Evolutionary conservation across 2,329 filamentous ascomycete genomes (phyloP), one percentile per base, ranked within the genome.

Genomic region (Daldinia eschscholtzii): DNA sequence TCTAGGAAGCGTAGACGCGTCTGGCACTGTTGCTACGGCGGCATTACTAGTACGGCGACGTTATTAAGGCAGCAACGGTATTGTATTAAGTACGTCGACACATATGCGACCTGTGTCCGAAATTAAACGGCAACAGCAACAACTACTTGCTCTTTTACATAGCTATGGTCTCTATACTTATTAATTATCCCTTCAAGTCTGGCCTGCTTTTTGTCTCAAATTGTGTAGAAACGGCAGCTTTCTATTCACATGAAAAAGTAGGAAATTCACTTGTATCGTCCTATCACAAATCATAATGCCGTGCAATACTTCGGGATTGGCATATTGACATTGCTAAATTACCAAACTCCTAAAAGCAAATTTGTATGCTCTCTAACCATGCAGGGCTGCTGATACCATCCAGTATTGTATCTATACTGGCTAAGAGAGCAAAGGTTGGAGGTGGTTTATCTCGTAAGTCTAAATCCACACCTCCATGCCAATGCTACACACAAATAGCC

Each of bases 381-480:
- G 20, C 28, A 12, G 15, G 18, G 9, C 37, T 35, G 50, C 30
- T 18, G 63, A 50, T 64, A 55, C 48, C 53, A 56, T 48, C 39
- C n/a, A 18, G 30, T 42, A 30, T 44, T 4, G 30, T 42, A 30
- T 44, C 7, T 62, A 26, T 60, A 18, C 18, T 23, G 37, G 50
- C 15, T 41, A 52, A 35, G 28, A 41, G 26, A 42, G 28, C 13
- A 44, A 61, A 41, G 57, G 44, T n/a, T 33, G 15, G 20, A 18
- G 50, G 41, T 57, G 55, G 41, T 52, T 35, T 63, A 62, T 57
- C 35, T 44, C 15, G 30, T 20, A 44, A 64, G 7, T 57, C 57
- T 30, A 60, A 55, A 41, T 37, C 39, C 26, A 55, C 57, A 2
- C 63, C 52, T 48, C 48, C 55, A 69, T 64, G 57, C 55, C 68